Conservation (phyloP, 257 asterid genomes). For the Galeopsis tetrahit region DNA sequence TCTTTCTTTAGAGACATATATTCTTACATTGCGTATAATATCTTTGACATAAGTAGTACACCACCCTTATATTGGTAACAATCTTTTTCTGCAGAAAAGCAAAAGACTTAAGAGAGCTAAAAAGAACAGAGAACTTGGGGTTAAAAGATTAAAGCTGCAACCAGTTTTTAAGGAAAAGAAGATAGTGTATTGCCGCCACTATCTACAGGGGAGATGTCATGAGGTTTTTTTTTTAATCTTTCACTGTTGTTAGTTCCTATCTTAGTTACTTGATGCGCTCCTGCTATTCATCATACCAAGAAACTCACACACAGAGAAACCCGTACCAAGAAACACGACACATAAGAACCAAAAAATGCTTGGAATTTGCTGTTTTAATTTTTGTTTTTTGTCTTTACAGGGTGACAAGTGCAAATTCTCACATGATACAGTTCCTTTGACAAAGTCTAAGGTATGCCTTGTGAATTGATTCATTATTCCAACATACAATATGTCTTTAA, state of each 20-base stretch:
- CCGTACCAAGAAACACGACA: too few species aligned
- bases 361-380: neutral
- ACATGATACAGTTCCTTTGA: conserved; percentile 84
- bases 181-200: conserved; percentile 72
- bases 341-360: conserved; percentile 8
- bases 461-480: conserved; percentile 18
- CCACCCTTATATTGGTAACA: conserved; percentile 27
- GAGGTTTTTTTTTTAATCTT: conserved; percentile 58
- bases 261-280: conserved; percentile 27
- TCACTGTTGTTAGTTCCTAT: conserved; percentile 27
- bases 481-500: conserved; percentile 8
- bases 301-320: conserved; percentile 5
- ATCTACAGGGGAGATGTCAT: conserved; percentile 81
- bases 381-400: conserved; percentile 47
- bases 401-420: conserved; percentile 93
- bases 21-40: conserved; percentile 11
- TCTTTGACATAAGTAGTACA: conserved; percentile 19
- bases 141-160: conserved; percentile 76
- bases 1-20: neutral
- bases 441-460: conserved; percentile 76
- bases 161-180: conserved; percentile 65
- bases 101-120: conserved; percentile 75
- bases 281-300: conserved; percentile 13
- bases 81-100: conserved; percentile 62
- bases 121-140: conserved; percentile 72